Percentiles rank a stretch among this genome's conserved stretches.
Conservation (phyloP, 2,329 filamentous ascomycete genomes). For the Hymenoscyphus occultus region DNA sequence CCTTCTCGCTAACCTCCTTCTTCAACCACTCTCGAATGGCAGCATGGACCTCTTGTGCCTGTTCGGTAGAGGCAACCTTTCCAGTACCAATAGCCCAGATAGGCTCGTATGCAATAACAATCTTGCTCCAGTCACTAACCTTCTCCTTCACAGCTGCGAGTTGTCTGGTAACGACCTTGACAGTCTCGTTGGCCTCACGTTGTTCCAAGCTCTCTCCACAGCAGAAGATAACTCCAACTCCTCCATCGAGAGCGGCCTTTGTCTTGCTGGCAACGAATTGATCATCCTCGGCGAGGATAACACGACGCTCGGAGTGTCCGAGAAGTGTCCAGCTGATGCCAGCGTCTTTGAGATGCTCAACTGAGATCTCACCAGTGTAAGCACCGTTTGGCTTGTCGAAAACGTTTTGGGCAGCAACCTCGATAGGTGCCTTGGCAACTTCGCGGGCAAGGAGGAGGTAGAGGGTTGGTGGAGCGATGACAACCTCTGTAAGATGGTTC, state of each 20-base stretch:
- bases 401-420: conserved; percentile 94
- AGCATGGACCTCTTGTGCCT: conserved; percentile 91
- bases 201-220: conserved; percentile 94
- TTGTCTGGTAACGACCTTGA: conserved; percentile 81
- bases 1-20: conserved; percentile 69
- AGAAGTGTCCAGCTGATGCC: conserved; percentile 87
- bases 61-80: conserved; percentile 83
- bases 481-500: conserved; percentile 66
- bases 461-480: conserved; percentile 84
- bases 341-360: conserved; percentile 84
- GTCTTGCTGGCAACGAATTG: conserved; percentile 88
- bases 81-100: conserved; percentile 97
- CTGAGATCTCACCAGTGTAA: conserved; percentile 95
- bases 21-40: conserved; percentile 88
- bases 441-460: conserved; percentile 88
- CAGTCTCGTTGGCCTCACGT: conserved; percentile 81
- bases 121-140: conserved; percentile 84
- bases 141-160: conserved; percentile 77
- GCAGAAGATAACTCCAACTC: conserved; percentile 91
- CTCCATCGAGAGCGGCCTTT: conserved; percentile 85
- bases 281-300: conserved; percentile 83
- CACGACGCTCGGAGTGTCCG: conserved; percentile 92
- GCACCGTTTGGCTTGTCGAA: conserved; percentile 96
- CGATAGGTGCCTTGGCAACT: conserved; percentile 70
- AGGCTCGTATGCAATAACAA: conserved; percentile 97